These are phyloP conservation scores for Miscanthus lutarioriparius DNA, from an alignment of 176 grass and related monocot species.

Conservation along the genomic window DNA sequence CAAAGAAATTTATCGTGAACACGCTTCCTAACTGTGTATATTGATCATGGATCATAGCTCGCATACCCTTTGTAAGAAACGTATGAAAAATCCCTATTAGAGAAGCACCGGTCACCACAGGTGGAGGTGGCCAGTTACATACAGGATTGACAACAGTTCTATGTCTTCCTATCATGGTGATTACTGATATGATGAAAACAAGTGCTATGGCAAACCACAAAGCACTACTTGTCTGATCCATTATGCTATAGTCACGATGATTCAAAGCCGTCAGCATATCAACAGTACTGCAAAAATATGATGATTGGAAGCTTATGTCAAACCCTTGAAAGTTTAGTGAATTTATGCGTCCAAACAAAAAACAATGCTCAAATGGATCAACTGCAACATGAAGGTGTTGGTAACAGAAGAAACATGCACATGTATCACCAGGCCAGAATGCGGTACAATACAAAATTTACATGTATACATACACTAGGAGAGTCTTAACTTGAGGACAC, in stretches of 20 bases:
- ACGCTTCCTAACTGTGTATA: not conserved
- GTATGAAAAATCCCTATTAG: not conserved
- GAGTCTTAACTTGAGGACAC: too few species aligned
- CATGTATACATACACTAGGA: too few species aligned
- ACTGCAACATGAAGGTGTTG: not conserved
- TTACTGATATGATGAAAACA: not conserved
- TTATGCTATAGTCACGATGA: not conserved
- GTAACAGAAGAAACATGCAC: not conserved
- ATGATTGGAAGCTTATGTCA: not conserved
- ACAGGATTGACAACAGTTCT: not conserved
- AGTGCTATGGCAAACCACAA: not conserved
- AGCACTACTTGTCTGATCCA: not conserved
- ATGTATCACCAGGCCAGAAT: too few species aligned
- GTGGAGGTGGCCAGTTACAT: not conserved
- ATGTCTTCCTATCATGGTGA: not conserved
- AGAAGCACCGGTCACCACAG: not conserved
- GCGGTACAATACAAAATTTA: too few species aligned
- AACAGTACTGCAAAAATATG: not conserved
- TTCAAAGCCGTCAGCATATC: not conserved
- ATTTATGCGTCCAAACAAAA: not conserved
- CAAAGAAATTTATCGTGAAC: conserved; percentile 1
- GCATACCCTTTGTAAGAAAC: not conserved
- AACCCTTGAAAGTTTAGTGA: not conserved
- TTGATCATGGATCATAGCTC: not conserved
- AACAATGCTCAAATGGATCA: not conserved